Evolutionary conservation across 208 protist species (phyloP).

Genomic region (Crithidia fasciculata): DNA sequence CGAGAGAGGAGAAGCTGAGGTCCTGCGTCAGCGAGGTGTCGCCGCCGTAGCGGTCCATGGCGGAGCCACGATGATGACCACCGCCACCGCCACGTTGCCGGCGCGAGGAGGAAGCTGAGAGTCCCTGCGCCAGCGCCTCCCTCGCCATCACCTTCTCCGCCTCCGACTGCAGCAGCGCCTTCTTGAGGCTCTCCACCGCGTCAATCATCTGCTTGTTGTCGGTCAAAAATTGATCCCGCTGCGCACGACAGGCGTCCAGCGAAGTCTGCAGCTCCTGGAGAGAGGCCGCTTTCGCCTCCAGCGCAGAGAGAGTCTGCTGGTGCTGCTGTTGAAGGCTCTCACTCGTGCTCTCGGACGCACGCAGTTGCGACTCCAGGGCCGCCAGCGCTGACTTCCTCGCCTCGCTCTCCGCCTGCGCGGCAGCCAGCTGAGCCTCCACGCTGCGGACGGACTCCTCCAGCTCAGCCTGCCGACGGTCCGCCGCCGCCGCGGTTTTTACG

Average conservation of each 20-base stretch:
- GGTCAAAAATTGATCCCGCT: slow-evolving; percentile 52
- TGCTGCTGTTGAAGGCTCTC: slow-evolving; percentile 18
- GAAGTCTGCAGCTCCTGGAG: slow-evolving; percentile 25
- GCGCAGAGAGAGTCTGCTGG: slow-evolving; percentile 10
- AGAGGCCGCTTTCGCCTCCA: slow-evolving; percentile 22
- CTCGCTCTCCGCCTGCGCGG: not conserved
- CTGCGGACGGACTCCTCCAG: slow-evolving; percentile 10
- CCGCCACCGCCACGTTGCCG: slow-evolving; percentile 17
- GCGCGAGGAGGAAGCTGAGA: slow-evolving; percentile 26
- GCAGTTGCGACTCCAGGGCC: slow-evolving; percentile 8
- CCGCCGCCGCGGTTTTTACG: not conserved
- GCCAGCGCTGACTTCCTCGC: not conserved
- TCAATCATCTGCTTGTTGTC: slow-evolving; percentile 72
- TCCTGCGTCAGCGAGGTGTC: slow-evolving; percentile 33
- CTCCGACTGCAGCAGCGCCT: slow-evolving; percentile 62
- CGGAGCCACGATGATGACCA: slow-evolving; percentile 1
- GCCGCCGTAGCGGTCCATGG: slow-evolving; percentile 13
- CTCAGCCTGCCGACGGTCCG: slow-evolving; percentile 3
- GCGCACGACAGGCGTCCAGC: slow-evolving; percentile 10
- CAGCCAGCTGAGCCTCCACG: slow-evolving; percentile 8
- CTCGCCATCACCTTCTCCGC: slow-evolving; percentile 63
- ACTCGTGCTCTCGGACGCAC: slow-evolving; percentile 1
- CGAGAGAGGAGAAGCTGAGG: slow-evolving; percentile 26
- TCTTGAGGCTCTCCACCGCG: slow-evolving; percentile 56
- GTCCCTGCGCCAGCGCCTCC: slow-evolving; percentile 64